A percentile compares a stretch with the other conserved stretches of the same genome.
Evolutionary conservation across 2,329 filamentous ascomycete species (phyloP).

Genomic region (Monilinia polystroma): DNA sequence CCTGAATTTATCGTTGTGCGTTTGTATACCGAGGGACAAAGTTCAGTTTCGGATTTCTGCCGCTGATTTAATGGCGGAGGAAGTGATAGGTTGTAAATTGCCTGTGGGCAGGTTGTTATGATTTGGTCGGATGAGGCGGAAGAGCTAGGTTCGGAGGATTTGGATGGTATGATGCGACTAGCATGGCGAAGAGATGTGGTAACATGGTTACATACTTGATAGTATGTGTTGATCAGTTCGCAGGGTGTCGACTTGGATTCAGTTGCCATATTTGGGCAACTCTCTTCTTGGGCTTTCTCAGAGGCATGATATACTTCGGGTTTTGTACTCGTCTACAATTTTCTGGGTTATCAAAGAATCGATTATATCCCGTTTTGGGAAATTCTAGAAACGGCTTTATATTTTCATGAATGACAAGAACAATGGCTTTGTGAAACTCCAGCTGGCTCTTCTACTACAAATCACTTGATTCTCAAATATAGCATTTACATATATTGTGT

Average conservation of each 20-base stretch:
- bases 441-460: neutral
- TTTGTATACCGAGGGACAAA: neutral
- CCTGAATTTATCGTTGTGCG: slow-evolving; percentile 15
- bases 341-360: neutral
- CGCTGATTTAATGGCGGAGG: neutral
- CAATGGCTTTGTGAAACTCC: slow-evolving; percentile 10
- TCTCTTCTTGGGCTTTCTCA: neutral
- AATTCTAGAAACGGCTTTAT: neutral
- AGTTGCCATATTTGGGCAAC: neutral
- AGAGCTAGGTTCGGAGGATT: neutral
- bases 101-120: slow-evolving; percentile 16
- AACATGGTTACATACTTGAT: slow-evolving; percentile 20
- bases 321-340: too few relatives aligned
- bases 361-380: neutral
- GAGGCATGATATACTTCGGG: neutral
- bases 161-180: neutral
- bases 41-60: neutral
- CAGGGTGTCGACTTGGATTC: neutral
- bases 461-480: neutral
- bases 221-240: slow-evolving; percentile 13
- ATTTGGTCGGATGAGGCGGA: neutral
- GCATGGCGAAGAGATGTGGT: slow-evolving; percentile 15
- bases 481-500: too few relatives aligned
- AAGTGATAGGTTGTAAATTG: slow-evolving; percentile 16
- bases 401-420: neutral